These are phyloP conservation scores for Grosmannia huntii DNA, from an alignment of 2,329 filamentous ascomycete species.

Conservation along the genomic window DNA sequence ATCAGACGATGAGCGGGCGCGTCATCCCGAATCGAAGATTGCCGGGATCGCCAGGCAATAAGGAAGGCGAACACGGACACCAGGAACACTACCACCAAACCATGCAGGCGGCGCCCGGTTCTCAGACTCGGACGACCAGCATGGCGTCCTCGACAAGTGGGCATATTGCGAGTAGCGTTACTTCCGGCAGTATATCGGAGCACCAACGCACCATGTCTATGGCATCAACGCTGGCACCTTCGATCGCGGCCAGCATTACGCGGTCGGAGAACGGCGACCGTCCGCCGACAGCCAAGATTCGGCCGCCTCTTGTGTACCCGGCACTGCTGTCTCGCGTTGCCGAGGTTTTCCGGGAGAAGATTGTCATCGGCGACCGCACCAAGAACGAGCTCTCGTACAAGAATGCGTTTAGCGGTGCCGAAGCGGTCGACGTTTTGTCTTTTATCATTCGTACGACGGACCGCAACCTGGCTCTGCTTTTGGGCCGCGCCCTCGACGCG, in stretches of 20 bases:
- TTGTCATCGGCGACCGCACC: constrained; percentile 72
- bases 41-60: constrained; percentile 15
- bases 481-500: constrained; percentile 85
- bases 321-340: constrained; percentile 87
- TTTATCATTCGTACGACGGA: constrained; percentile 97
- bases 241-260: constrained; percentile 49
- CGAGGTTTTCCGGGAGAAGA: constrained; percentile 81
- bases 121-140: constrained; percentile 41
- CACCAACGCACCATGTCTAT: constrained; percentile 66
- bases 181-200: constrained; percentile 14
- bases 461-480: constrained; percentile 78
- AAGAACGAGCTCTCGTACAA: constrained; percentile 98
- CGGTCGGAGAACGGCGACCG: constrained; percentile 41
- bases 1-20: constrained; percentile 88
- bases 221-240: constrained; percentile 66
- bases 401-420: constrained; percentile 88
- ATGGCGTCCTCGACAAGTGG: constrained; percentile 23
- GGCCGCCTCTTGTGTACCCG: constrained; percentile 80
- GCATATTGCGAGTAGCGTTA: constrained; percentile 25
- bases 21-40: constrained; percentile 67
- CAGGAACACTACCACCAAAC: constrained; percentile 13
- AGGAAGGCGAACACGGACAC: constrained; percentile 21
- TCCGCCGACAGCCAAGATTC: constrained; percentile 49
- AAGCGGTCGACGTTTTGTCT: constrained; percentile 88
- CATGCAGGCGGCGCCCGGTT: constrained; percentile 26